Evolutionary conservation across 768 basidiomycete species (phyloP).

Genomic region (Tricholoma matsutake): DNA sequence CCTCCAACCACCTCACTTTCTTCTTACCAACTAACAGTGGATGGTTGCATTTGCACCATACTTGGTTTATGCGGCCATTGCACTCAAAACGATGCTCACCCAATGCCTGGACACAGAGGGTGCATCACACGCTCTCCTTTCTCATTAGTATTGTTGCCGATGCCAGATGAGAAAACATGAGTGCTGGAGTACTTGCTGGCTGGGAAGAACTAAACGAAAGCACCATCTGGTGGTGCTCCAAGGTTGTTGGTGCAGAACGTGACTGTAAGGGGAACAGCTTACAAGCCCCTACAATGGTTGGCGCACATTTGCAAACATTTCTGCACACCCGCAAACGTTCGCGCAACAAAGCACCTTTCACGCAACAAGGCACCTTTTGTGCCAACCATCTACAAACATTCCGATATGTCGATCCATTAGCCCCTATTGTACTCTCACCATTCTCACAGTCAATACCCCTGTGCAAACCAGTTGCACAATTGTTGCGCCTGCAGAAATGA

Average conservation of each 20-base stretch:
- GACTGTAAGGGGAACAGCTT: too few relatives aligned
- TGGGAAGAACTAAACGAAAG: not conserved
- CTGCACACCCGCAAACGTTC: too few relatives aligned
- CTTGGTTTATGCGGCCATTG: not conserved
- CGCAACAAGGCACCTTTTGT: too few relatives aligned
- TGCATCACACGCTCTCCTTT: not conserved
- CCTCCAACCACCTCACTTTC: not conserved
- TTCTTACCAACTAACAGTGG: not conserved
- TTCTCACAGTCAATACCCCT: too few relatives aligned
- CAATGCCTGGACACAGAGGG: not conserved
- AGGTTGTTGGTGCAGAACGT: not conserved
- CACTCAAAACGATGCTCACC: not conserved
- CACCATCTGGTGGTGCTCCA: slow-evolving; percentile 1
- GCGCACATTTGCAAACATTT: too few relatives aligned
- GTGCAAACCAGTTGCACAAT: too few relatives aligned
- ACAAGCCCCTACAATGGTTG: too few relatives aligned
- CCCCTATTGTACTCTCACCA: too few relatives aligned
- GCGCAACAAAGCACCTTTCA: too few relatives aligned
- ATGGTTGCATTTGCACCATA: not conserved
- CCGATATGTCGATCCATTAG: too few relatives aligned
- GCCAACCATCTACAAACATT: too few relatives aligned
- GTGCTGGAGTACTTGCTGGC: not conserved
- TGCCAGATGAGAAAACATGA: not conserved
- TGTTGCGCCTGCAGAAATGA: too few relatives aligned
- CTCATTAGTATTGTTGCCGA: not conserved